Base-by-base conservation (phyloP, 257 asterid genomes). In the Plectranthus barbatus region DNA sequence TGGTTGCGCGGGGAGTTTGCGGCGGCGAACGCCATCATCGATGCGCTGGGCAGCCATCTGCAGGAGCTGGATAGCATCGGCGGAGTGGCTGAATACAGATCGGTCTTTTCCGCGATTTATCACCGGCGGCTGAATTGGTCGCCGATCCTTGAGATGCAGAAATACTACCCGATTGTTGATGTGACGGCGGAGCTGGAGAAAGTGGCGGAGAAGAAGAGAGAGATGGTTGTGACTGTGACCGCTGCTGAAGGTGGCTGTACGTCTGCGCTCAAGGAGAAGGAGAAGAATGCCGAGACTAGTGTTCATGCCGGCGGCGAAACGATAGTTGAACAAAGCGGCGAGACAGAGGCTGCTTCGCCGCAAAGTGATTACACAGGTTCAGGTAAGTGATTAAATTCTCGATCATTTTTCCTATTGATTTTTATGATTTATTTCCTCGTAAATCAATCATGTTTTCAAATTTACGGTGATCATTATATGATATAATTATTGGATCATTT, bases 1-100 rank as follows among this genome's bases (percentile, higher is more conserved):
- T 92, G 99, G 99, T 85, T 85, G 50, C 77, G 97, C 18, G 96
- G 96, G 20, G 99, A 92, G 73, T 92, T 92, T 18, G 97, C 97
- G 0, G 99, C 99, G 12, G 99, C 99, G 14, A 92, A 92, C 84
- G 97, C 99, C 3, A 78, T 92, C 18, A 92, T 92, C 67, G 99
- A 92, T 52, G 82, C 91, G n/a, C 84, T 92, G 4, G 89, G 97
- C 66, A 57, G 72, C 20, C 99, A 92, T 72, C 78, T 92, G 70
- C 72, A 76, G 71, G 90, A 82, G 81, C 77, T 83, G 62, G 96
- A 92, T 51, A 84, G 77, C 2, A 80, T 76, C 5, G 84, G 57
- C 0, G 44, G 77, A 60, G 72, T 80, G 31, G 49, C 20, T 6
- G 78, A 81, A 8, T 93, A 90, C 40, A 84, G 80, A 49, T 73